These are phyloP conservation scores for Carex myosuroides DNA, from an alignment of 176 grass and related monocot genomes.

Conservation along the genomic window DNA sequence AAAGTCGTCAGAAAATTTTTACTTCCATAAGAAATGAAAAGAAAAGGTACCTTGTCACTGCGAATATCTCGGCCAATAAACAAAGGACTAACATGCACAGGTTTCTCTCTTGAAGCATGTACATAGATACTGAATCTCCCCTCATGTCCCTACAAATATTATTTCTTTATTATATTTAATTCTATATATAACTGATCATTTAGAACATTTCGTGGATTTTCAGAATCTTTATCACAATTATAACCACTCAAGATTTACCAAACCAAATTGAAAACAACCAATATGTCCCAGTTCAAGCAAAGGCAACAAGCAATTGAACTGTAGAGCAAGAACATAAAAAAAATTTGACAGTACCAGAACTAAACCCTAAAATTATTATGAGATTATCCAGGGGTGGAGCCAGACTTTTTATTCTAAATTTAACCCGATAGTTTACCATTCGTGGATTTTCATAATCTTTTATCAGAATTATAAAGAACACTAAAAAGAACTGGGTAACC, in stretches of 20 bases:
- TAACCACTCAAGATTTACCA: neutral
- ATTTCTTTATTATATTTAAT: neutral
- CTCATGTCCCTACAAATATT: constrained; percentile 57
- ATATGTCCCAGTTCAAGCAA: neutral
- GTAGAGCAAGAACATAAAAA: neutral
- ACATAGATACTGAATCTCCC: constrained; percentile 93
- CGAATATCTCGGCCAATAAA: constrained; percentile 85
- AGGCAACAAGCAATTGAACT: neutral
- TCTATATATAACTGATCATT: constrained; percentile 16
- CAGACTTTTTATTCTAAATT: no score
- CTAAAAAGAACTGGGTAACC: no score
- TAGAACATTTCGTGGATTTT: constrained; percentile 16
- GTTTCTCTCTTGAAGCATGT: constrained; percentile 78
- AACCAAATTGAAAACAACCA: constrained; percentile 8
- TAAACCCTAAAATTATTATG: neutral
- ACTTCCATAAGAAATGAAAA: neutral
- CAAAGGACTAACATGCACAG: constrained; percentile 74
- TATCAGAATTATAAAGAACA: no score
- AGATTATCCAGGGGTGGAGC: no score
- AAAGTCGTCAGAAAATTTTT: neutral
- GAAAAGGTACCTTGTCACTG: constrained; percentile 57
- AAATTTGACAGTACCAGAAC: neutral
- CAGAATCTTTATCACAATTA: constrained; percentile 21
- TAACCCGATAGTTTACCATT: no score
- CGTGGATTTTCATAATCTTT: no score